Conservation (phyloP, 768 basidiomycete genomes). For the Termitomyces sp. region DNA sequence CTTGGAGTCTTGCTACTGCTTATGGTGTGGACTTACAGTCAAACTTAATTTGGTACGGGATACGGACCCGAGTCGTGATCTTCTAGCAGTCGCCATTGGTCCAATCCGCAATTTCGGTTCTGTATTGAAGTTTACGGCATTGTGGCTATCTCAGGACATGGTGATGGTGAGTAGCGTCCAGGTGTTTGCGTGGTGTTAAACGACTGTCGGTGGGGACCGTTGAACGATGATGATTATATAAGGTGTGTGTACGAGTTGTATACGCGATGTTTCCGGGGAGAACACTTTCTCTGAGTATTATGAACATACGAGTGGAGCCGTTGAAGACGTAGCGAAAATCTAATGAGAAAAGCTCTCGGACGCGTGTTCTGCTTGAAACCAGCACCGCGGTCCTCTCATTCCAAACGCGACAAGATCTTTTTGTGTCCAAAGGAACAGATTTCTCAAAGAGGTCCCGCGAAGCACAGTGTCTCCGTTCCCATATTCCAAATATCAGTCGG, state of each 20-base stretch:
- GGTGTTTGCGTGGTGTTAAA: not conserved
- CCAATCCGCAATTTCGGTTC: not conserved
- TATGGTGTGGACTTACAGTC: not conserved
- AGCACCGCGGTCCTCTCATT: not conserved
- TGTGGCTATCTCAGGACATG: not conserved
- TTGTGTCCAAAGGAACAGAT: not conserved
- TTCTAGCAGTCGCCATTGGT: not conserved
- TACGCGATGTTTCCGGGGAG: not conserved
- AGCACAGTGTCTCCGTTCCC: not conserved
- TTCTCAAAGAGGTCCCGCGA: not conserved
- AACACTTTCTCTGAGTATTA: not conserved
- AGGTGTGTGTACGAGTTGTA: not conserved
- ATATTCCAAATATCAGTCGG: not conserved
- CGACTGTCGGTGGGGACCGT: not conserved
- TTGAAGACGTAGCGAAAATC: not conserved
- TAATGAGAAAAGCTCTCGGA: not conserved
- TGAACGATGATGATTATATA: not conserved
- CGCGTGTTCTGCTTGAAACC: not conserved
- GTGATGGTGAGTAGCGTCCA: not conserved
- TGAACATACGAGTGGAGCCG: not conserved
- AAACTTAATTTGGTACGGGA: not conserved
- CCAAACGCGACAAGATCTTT: not conserved
- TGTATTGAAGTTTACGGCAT: not conserved
- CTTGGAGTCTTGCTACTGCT: not conserved
- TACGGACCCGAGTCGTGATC: conserved; percentile 1